Evolutionary conservation across 192 early-diverging fungal genomes (phyloP), one percentile per base, ranked within the genome.

Genomic region (Coemansia sp.): DNA sequence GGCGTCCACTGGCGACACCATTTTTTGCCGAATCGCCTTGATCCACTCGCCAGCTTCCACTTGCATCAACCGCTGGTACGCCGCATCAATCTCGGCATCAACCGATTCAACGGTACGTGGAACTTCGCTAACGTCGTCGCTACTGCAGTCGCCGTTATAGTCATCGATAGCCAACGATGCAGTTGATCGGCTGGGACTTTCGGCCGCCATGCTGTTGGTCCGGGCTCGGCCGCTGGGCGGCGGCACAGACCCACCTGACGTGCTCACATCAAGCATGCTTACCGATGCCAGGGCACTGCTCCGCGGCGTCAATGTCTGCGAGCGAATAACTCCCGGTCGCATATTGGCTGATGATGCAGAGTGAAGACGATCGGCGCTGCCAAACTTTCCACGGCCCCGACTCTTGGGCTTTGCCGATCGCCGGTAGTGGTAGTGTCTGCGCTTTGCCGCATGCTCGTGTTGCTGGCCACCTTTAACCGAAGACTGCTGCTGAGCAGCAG

Each of bases 21-120:
- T 82, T 49, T 65, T 60, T 45, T 64, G 61, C 39, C 79, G 79
- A 22, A 82, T 82, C 1, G 67, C 71, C 32, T 58, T 59, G 45
- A 82, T 67, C 79, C 79, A 82, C 58, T 77, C 68, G 43, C 72
- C 37, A 27, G 79, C 57, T 49, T 82, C 79, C 3, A 82, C 67
- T 10, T 23, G 14, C 66, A 73, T 63, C 49, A 82, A 65, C 27
- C 75, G 60, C 56, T 69, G 56, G 49, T 35, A 58, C 12, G 79
- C 79, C 10, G 73, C 70, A 5, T 57, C 67, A 8, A 82, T 76
- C 25, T 82, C 75, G 0, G 70, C 67, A 3, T 67, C 68, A 11
- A 69, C 58, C 11, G 21, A 12, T 38, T n/a, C 56, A 21, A 21
- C 17, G 10, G 56, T 19, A n/a, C 41, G 38, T 10, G 14, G 37